Evolutionary conservation across 352 stramenopile species (phyloP).

Genomic region (Phytopythium sindhum): DNA sequence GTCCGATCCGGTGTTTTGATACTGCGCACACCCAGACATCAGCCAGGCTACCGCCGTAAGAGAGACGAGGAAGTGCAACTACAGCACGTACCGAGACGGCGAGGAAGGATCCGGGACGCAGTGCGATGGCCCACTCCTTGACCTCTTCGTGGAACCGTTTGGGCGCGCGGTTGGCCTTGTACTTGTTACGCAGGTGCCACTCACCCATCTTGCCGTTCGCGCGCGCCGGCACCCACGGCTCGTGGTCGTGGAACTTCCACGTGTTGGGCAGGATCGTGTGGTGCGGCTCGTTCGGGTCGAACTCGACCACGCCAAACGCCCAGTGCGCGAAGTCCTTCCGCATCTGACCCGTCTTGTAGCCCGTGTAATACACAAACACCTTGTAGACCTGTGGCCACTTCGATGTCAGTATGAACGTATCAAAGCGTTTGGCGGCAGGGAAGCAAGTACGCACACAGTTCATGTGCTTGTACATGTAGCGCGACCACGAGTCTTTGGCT

Average conservation of each 20-base stretch:
- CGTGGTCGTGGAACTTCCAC: conserved; percentile 68
- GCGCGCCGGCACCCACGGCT: conserved; percentile 49
- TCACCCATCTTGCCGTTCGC: conserved; percentile 77
- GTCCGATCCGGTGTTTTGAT: conserved; percentile 57
- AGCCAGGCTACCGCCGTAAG: background rate
- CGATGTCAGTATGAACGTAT: too few species aligned
- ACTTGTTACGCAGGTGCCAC: conserved; percentile 57
- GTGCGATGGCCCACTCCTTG: conserved; percentile 48
- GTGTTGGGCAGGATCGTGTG: conserved; percentile 62
- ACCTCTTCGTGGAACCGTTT: conserved; percentile 48
- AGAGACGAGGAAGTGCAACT: conserved; percentile 3
- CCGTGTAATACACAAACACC: conserved; percentile 81
- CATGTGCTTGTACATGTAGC: conserved; percentile 70
- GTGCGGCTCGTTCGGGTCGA: conserved; percentile 77
- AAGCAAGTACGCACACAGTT: conserved; percentile 40
- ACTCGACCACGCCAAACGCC: conserved; percentile 62
- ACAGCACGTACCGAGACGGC: conserved; percentile 50
- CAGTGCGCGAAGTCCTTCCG: conserved; percentile 56
- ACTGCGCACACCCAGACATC: conserved; percentile 29
- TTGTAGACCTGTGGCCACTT: conserved; percentile 41
- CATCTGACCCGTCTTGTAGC: conserved; percentile 76
- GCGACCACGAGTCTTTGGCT: conserved; percentile 48
- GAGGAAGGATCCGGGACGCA: conserved; percentile 57
- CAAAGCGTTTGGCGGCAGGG: background rate
- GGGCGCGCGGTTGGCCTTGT: conserved; percentile 41